These are phyloP conservation scores for Symbiodinium natans DNA, from an alignment of 73 alveolate species.

Conservation along the genomic window DNA sequence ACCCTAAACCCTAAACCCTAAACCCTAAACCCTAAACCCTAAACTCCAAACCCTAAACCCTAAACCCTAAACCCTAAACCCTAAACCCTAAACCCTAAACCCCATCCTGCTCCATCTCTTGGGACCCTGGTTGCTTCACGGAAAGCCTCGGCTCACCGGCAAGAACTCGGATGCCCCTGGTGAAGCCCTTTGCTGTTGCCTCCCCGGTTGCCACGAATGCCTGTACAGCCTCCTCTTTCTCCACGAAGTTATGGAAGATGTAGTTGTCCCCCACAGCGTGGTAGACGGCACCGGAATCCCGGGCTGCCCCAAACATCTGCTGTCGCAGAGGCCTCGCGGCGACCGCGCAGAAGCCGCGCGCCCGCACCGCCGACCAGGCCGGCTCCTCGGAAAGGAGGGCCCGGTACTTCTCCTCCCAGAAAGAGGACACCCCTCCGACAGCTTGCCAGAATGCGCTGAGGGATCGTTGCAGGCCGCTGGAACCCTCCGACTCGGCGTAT, in stretches of 20 bases:
- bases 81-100: too few species aligned
- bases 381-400: constrained; percentile 49
- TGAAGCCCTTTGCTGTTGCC: constrained; percentile 64
- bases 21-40: too few species aligned
- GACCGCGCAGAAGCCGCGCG: constrained; percentile 79
- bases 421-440: constrained; percentile 43
- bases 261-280: constrained; percentile 52
- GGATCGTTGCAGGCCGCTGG: constrained; percentile 29
- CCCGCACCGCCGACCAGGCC: constrained; percentile 69
- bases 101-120: neutral
- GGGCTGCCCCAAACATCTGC: constrained; percentile 32
- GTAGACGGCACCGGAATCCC: neutral
- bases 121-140: neutral
- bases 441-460: constrained; percentile 54
- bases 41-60: too few species aligned
- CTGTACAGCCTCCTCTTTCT: constrained; percentile 34
- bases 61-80: too few species aligned
- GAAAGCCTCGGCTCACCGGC: neutral
- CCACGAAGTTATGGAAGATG: constrained; percentile 60
- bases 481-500: constrained; percentile 72
- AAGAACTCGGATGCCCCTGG: neutral
- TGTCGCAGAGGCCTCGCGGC: constrained; percentile 66
- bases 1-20: too few species aligned
- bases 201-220: constrained; percentile 92
- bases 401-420: constrained; percentile 75